A percentile compares a stretch with the other conserved stretches of the same genome.
Conservation (phyloP, 441 rosid genomes). For the Heliophila coronopifolia region DNA sequence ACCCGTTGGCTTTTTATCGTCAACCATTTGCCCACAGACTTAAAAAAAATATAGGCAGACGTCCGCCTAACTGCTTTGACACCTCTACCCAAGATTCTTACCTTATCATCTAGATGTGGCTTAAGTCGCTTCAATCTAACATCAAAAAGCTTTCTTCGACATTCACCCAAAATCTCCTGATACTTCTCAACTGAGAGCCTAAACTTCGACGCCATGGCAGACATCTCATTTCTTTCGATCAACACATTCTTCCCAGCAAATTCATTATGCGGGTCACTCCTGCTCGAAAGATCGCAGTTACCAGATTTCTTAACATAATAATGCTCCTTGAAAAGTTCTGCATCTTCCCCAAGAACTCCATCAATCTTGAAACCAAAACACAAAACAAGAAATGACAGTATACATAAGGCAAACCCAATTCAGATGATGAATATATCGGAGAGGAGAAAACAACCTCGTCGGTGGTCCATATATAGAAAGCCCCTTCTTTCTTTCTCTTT, state of each 20-base stretch:
- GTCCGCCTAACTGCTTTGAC: too few relatives aligned
- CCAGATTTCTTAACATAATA: constrained; percentile 68
- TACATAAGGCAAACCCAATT: neutral
- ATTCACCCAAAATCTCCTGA: constrained; percentile 65
- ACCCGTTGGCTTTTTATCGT: too few relatives aligned
- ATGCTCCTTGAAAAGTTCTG: constrained; percentile 67
- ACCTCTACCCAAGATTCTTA: constrained; percentile 18
- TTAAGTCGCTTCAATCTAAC: constrained; percentile 60
- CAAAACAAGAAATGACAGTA: neutral
- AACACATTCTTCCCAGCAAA: constrained; percentile 75
- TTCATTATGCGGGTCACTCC: constrained; percentile 82
- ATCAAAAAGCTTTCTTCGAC: constrained; percentile 66
- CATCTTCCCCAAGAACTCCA: constrained; percentile 62
- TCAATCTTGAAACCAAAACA: constrained; percentile 47
- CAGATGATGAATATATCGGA: neutral
- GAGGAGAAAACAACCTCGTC: constrained; percentile 60
- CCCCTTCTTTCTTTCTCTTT: constrained; percentile 73
- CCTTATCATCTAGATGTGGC: constrained; percentile 97
- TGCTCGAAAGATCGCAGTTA: constrained; percentile 79
- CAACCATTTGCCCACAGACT: too few relatives aligned
- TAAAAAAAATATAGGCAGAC: too few relatives aligned
- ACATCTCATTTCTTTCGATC: constrained; percentile 56
- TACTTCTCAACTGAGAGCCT: constrained; percentile 47
- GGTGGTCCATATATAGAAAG: constrained; percentile 75
- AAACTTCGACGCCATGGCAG: constrained; percentile 59